These are phyloP conservation scores for Ustilago vetiveriae DNA, from an alignment of 1,284 basidiomycete genomes.

Conservation along the genomic window DNA sequence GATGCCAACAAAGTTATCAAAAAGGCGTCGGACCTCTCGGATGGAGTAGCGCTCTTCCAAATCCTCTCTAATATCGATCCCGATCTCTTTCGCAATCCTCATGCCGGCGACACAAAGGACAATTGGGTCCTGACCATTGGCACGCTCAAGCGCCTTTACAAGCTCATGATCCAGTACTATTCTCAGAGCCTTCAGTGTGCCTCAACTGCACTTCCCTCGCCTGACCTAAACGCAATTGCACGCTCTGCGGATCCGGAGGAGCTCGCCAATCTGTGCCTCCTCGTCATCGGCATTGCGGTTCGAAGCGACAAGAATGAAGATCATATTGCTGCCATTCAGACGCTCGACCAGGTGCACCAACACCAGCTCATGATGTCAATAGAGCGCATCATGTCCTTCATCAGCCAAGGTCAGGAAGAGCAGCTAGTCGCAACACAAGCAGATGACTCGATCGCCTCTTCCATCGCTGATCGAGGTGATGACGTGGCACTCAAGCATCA, in stretches of 20 bases:
- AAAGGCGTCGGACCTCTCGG: slow-evolving; percentile 46
- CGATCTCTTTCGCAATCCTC: slow-evolving; percentile 74
- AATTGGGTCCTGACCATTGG: slow-evolving; percentile 90
- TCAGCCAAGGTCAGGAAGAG: slow-evolving; percentile 35
- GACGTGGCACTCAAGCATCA: slow-evolving; percentile 12
- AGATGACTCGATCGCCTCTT: slow-evolving; percentile 27
- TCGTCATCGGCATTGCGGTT: slow-evolving; percentile 91
- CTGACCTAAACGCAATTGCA: slow-evolving; percentile 72
- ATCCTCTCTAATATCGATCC: slow-evolving; percentile 71
- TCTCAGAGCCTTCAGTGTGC: slow-evolving; percentile 39
- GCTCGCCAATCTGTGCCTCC: slow-evolving; percentile 78
- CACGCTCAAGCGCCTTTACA: slow-evolving; percentile 82
- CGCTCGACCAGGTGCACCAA: slow-evolving; percentile 79
- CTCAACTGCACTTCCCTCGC: slow-evolving; percentile 32
- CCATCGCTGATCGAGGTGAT: neutral
- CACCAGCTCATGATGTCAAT: slow-evolving; percentile 79
- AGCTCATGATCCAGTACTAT: slow-evolving; percentile 82
- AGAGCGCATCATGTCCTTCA: slow-evolving; percentile 48
- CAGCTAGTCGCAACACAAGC: slow-evolving; percentile 9
- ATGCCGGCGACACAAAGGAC: slow-evolving; percentile 70
- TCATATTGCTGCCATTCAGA: slow-evolving; percentile 84
- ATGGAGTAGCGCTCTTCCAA: slow-evolving; percentile 56
- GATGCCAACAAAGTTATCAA: slow-evolving; percentile 11
- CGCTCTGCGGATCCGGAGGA: slow-evolving; percentile 77
- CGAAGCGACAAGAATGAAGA: slow-evolving; percentile 78